Evolutionary conservation across 192 early-diverging fungal genomes (phyloP), one percentile per base, ranked within the genome.

Genomic region (Coemansia sp.): DNA sequence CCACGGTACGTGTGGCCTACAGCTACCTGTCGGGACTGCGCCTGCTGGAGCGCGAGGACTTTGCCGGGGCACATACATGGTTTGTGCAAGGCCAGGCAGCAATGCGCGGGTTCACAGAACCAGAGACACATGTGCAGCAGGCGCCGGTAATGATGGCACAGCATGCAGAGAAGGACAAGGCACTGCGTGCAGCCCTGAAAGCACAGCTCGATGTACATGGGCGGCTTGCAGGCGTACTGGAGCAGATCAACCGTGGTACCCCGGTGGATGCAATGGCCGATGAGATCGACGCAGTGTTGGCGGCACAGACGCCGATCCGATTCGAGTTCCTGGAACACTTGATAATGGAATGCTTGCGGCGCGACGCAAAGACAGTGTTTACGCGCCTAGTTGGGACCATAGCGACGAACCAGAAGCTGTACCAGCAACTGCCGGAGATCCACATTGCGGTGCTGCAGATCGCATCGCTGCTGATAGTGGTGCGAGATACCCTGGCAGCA

Each of bases 261-360:
- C 37, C 45, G 0, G 27, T 57, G 4, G 52, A 55, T 40, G 65
- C 58, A 7, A 0, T 68, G 36, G 37, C 58, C 1, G 55, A 47
- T 7, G 64, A 66, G n/a, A 64, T 77, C 13, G 68, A 68, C 28
- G 19, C 13, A 2, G 38, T 77, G 2, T 9, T 77, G 14, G 68
- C 61, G 6, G 38, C 57, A 2, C 68, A 68, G 41, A 41, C 50
- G 1, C 59, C 68, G 0, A 53, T 77, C 23, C 75, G 75, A 5
- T 77, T 77, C 30, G 75, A 77, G 62, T 77, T 77, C 47, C 65
- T 77, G 15, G 75, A 77, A 40, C 57, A 40, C 25, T 19, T 72
- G 11, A 54, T 64, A 11, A 19, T 64, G 11, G 59, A 37, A n/a
- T 63, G 62, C 29, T 40, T 77, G 37, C 61, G 65, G 0, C 68